Evolutionary conservation across 1,284 basidiomycete species (phyloP).

Genomic region (Xanthoconium separans): DNA sequence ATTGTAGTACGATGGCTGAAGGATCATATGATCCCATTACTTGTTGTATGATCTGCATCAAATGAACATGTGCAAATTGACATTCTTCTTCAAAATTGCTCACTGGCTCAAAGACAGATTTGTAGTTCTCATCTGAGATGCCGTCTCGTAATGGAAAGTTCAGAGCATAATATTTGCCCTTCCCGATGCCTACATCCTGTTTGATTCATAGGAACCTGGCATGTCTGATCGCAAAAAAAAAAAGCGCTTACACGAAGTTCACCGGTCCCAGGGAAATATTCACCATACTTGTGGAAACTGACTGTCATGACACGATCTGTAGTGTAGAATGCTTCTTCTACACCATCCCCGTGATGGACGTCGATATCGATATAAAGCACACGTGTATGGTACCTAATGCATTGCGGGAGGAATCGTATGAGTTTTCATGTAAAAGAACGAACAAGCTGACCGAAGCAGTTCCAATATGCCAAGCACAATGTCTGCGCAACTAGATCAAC

Average conservation of each 20-base stretch:
- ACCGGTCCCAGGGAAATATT: constrained; percentile 99
- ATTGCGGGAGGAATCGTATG: neutral
- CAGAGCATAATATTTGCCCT: constrained; percentile 90
- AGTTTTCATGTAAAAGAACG: neutral
- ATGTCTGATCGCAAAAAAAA: neutral
- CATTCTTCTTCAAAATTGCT: constrained; percentile 27
- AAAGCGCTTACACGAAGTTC: constrained; percentile 76
- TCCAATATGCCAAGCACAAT: constrained; percentile 98
- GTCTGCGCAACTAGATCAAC: constrained; percentile 47
- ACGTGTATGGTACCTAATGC: constrained; percentile 83
- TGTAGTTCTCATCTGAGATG: constrained; percentile 94
- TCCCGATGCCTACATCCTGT: constrained; percentile 89
- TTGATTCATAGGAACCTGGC: constrained; percentile 8
- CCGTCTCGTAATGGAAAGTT: constrained; percentile 97
- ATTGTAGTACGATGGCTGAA: constrained; percentile 95
- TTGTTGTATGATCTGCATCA: constrained; percentile 81
- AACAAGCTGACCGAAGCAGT: constrained; percentile 67
- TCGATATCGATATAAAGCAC: constrained; percentile 99
- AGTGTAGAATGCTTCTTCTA: constrained; percentile 99
- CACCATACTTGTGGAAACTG: constrained; percentile 99
- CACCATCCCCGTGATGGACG: constrained; percentile 98
- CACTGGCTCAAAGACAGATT: constrained; percentile 94
- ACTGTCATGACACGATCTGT: constrained; percentile 99
- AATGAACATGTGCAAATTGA: neutral
- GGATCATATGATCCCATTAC: constrained; percentile 98